Evolutionary conservation across 805 yeast species (phyloP), one percentile per base, ranked within the genome.

Genomic region (Wickerhamomyces rabaulensis): DNA sequence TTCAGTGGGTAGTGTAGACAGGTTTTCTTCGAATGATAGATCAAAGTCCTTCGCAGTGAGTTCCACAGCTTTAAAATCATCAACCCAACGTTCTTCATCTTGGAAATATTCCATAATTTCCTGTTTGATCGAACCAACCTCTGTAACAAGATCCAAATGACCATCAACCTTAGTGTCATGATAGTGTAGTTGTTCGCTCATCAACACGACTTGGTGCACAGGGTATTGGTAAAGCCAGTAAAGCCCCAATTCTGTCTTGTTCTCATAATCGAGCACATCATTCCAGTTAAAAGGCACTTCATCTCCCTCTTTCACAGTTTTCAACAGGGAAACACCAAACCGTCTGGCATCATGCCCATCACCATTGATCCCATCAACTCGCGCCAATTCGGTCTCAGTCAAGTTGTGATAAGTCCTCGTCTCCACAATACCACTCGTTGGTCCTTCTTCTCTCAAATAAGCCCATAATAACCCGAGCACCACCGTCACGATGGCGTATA

Each of bases 181-280:
- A 9, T 42, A 39, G 9, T 43, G 20, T 13, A 53, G 10, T 12
- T 26, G 19, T 8, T 55, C 44, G 19, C 41, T 55, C 58, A 59
- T 51, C 33, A 57, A 21, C 2, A 52, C 29, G 13, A 58, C 22
- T n/a, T 41, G 43, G 3, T 49, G 43, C 13, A 57, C 31, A 3
- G 16, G 37, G 26, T 42, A 49, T 7, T 41, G 33, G 3, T 44
- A 13, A 25, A 58, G 26, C 46, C 45, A 47, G 21, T 40, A 36
- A 3, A 36, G 41, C 1, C 63, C 63, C n/a, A 52, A 36, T 2
- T 23, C 46, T 3, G 63, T 53, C 50, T 53, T 58, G 26, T 51
- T 52, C 8, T 9, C 12, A 31, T 45, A 3, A 43, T 49, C 21
- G 40, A 54, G 36, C 15, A 54, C 35, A 9, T 52, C 50, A 6